phyloP scores from a whole-genome alignment of 345 rosid species.

The Gossypium turneri region DNA sequence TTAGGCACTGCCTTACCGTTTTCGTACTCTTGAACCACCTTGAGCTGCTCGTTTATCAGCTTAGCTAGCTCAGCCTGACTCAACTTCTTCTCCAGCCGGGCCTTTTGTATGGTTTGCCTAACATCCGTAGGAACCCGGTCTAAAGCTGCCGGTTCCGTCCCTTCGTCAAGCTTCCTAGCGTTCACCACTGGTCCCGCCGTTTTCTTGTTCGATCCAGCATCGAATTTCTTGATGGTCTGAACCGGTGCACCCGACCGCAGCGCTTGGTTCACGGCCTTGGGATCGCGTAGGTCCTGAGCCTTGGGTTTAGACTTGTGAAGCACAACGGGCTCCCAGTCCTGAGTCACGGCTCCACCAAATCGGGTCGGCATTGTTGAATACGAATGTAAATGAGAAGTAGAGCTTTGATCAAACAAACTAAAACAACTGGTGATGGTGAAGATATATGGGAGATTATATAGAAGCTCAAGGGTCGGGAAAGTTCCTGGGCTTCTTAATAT shows the following conservation, averaged over 20 bases:
- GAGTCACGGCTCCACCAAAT: conserved; percentile 52
- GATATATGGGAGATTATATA: conserved; percentile 4
- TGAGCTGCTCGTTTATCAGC: conserved; percentile 66
- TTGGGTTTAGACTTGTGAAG: conserved; percentile 57
- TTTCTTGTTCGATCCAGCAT: conserved; percentile 69
- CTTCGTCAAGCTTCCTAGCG: conserved; percentile 65
- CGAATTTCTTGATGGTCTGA: conserved; percentile 61
- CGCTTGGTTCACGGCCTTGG: conserved; percentile 73
- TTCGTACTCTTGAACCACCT: conserved; percentile 86
- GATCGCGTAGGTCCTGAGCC: conserved; percentile 55
- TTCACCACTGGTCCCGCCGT: conserved; percentile 34
- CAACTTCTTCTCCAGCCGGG: conserved; percentile 74
- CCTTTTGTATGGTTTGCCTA: conserved; percentile 63
- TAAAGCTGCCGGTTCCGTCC: conserved; percentile 55
- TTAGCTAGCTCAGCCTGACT: conserved; percentile 74
- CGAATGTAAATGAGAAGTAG: not conserved
- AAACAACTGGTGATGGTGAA: not conserved
- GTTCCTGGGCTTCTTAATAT: conserved; percentile 23
- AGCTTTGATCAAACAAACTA: not conserved
- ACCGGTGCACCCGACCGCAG: conserved; percentile 53
- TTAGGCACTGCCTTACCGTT: conserved; percentile 81
- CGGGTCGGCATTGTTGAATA: conserved; percentile 52
- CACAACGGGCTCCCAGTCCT: conserved; percentile 86
- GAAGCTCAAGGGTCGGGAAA: conserved; percentile 28
- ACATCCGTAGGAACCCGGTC: conserved; percentile 56